Conservation (phyloP, 495 filamentous ascomycete species). For the Talaromyces proteolyticus region DNA sequence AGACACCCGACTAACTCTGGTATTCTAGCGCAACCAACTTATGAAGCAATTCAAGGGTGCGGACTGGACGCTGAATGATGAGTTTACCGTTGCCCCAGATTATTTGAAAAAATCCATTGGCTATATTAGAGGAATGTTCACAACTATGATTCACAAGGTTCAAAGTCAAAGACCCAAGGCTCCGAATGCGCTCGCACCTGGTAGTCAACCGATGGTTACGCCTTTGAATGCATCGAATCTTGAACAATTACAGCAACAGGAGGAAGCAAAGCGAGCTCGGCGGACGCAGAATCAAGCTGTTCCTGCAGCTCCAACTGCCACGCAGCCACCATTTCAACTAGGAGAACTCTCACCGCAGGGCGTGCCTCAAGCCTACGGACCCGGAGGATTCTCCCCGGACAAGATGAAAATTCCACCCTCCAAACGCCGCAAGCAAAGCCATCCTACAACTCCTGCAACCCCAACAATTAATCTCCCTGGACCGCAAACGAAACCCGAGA, state of each 20-base stretch:
- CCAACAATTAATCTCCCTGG: constrained; percentile 24
- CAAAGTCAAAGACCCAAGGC: neutral
- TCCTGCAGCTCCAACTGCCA: constrained; percentile 58
- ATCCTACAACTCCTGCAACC: constrained; percentile 26
- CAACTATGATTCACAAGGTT: neutral
- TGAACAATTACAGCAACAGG: constrained; percentile 24
- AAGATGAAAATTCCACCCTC: constrained; percentile 57
- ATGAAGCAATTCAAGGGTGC: neutral
- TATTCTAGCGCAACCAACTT: neutral
- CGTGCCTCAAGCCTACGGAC: constrained; percentile 49
- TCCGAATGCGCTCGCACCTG: neutral
- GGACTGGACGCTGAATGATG: neutral
- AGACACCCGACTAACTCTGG: neutral
- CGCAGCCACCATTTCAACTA: constrained; percentile 61
- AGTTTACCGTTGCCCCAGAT: neutral
- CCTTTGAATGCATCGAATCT: neutral
- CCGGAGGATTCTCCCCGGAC: constrained; percentile 40
- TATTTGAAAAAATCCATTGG: neutral
- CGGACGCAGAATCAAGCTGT: constrained; percentile 53
- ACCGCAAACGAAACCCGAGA: constrained; percentile 22
- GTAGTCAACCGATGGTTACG: neutral
- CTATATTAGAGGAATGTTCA: neutral
- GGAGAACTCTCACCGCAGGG: constrained; percentile 68
- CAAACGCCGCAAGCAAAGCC: constrained; percentile 53
- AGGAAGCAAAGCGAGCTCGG: constrained; percentile 34